Conservation (phyloP, 257 asterid species). For the Leonotis leonurus region DNA sequence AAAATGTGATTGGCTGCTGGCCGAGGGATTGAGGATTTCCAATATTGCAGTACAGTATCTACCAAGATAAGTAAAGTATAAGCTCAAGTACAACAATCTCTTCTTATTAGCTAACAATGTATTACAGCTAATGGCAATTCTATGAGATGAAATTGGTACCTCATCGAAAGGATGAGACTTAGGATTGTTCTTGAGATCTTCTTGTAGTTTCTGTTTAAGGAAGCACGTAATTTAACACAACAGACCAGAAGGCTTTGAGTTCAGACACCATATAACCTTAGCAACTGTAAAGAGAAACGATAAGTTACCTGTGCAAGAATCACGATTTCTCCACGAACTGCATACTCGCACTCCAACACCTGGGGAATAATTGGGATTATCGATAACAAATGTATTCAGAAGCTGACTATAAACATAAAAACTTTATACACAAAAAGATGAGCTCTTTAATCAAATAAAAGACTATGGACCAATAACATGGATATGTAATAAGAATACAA, state of each 20-base stretch:
- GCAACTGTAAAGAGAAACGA: background rate
- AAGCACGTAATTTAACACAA: background rate
- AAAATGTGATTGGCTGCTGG: constrained; percentile 87
- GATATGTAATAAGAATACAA: background rate
- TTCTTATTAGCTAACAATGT: constrained; percentile 34
- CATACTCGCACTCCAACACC: constrained; percentile 83
- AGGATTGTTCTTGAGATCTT: constrained; percentile 24
- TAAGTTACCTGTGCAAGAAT: constrained; percentile 67
- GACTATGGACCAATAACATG: background rate
- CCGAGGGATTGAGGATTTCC: constrained; percentile 93
- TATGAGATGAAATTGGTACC: constrained; percentile 19
- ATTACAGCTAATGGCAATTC: background rate
- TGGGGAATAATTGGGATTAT: constrained; percentile 16
- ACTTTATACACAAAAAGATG: background rate
- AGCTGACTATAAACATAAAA: background rate
- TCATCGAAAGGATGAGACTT: constrained; percentile 31
- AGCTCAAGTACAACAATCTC: background rate
- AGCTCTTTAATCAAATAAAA: background rate
- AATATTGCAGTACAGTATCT: constrained; percentile 89
- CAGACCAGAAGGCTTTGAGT: background rate
- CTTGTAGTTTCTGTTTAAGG: constrained; percentile 25
- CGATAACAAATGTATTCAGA: background rate
- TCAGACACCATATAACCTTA: background rate
- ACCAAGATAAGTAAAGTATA: constrained; percentile 21
- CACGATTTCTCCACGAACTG: constrained; percentile 93